A percentile compares a stretch with the other conserved stretches of the same genome.
Evolutionary conservation across 495 filamentous ascomycete species (phyloP).

Genomic region (Clohesyomyces aquaticus): DNA sequence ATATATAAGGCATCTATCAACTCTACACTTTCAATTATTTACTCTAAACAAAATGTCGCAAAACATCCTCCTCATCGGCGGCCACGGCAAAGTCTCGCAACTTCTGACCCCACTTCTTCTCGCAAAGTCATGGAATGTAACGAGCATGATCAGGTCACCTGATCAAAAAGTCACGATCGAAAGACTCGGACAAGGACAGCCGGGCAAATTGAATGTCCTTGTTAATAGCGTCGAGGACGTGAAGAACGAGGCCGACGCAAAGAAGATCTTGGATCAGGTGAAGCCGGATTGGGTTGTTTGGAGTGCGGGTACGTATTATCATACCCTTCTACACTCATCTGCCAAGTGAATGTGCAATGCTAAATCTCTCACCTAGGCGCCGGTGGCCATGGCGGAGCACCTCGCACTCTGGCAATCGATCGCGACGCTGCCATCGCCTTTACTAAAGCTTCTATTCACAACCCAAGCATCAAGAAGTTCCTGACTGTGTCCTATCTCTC

Average conservation of each 20-base stretch:
- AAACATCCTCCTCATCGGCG: slow-evolving; percentile 75
- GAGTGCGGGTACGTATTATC: slow-evolving; percentile 64
- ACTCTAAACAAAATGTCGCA: slow-evolving; percentile 20
- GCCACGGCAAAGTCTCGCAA: slow-evolving; percentile 78
- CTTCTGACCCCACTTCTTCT: slow-evolving; percentile 78
- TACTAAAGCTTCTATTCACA: slow-evolving; percentile 65
- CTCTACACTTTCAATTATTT: background rate
- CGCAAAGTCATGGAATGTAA: slow-evolving; percentile 72
- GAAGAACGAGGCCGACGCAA: slow-evolving; percentile 63
- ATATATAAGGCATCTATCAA: background rate
- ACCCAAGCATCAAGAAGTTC: slow-evolving; percentile 67
- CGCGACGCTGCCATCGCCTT: slow-evolving; percentile 71
- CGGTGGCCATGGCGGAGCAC: slow-evolving; percentile 72
- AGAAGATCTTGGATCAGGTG: slow-evolving; percentile 61
- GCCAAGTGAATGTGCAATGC: slow-evolving; percentile 8
- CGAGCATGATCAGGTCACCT: slow-evolving; percentile 73
- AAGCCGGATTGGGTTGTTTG: slow-evolving; percentile 75
- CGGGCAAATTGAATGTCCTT: slow-evolving; percentile 62
- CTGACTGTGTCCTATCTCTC: slow-evolving; percentile 71
- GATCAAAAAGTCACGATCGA: slow-evolving; percentile 67
- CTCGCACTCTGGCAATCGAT: slow-evolving; percentile 59
- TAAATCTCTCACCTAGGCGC: slow-evolving; percentile 55
- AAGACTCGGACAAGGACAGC: slow-evolving; percentile 57
- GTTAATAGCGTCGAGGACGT: slow-evolving; percentile 73
- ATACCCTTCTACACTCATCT: no score